Evolutionary conservation across 768 basidiomycete species (phyloP), one percentile per base, ranked within the genome.

Genomic region (Lanmaoa pseudosensibilis): DNA sequence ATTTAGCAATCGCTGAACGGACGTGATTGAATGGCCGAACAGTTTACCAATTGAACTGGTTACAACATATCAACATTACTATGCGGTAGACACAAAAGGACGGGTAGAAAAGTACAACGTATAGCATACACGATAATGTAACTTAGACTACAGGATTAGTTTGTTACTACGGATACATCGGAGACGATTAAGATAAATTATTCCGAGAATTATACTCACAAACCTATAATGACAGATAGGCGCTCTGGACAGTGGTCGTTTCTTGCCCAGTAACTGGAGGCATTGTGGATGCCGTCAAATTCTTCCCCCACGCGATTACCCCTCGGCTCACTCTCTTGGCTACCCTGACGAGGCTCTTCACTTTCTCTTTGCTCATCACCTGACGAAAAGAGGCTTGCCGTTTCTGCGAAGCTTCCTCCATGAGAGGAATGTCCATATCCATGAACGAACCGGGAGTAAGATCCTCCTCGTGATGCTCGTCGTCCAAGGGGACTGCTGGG

Each of bases 391-490:
- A 60, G 12, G 33, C 6, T 33, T 49, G 61, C 30, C 40, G 61
- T 36, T 66, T 57, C 23, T 39, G 47, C 36, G 41, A 45, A 21
- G 50, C 41, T 40, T 52, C 50, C 11, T 47, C 52, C n/a, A 30
- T 4, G 18, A 45, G 59, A 30, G 65, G 56, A 52, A 67, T 55
- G 25, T 73, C 72, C 70, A 72, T 72, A 30, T 72, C 70, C 70
- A 72, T 73, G 57, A 72, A 72, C 2, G 70, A 72, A 21, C 50
- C 46, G 4, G 66, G 57, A 2, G 52, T 61, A 15, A 5, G 50
- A 36, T 54, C 49, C 40, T 52, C 54, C 6, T 44, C 49, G 8
- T 15, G n/a, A 19, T 13, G 34, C 16, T 52, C 40, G 37, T 57
- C 49, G 32, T 50, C 37, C 49, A 46, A 44, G 32, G 52, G 16